Evolutionary conservation across 208 protist genomes (phyloP).

Genomic region (Kentomonas sorsogonicus): DNA sequence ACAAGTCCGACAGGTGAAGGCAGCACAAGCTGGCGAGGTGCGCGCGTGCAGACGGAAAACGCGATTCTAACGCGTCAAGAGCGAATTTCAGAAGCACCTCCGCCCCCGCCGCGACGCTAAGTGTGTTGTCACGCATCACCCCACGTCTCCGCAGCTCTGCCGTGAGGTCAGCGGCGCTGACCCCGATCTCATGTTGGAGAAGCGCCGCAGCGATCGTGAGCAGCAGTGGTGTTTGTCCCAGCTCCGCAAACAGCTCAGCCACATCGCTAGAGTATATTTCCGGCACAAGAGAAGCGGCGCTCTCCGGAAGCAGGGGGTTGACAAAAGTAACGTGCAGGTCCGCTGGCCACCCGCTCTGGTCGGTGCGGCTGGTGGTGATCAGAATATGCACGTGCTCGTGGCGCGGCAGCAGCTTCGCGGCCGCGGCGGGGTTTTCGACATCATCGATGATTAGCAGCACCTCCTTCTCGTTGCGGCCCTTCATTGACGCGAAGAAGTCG

Average conservation of each 20-base stretch:
- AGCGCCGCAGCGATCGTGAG: constrained; percentile 49
- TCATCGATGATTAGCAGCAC: constrained; percentile 83
- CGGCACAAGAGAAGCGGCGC: no score
- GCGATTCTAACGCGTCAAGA: constrained; percentile 30
- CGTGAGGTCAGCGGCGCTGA: constrained; percentile 21
- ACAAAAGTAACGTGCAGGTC: no score
- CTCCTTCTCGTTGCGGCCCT: constrained; percentile 65
- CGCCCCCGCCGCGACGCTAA: constrained; percentile 57
- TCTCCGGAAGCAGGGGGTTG: no score
- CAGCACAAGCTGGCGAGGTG: constrained; percentile 41
- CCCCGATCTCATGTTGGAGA: constrained; percentile 28
- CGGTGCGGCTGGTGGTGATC: constrained; percentile 39
- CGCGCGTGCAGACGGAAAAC: constrained; percentile 24
- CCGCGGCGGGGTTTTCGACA: constrained; percentile 24
- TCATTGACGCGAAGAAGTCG: constrained; percentile 73
- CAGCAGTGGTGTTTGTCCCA: constrained; percentile 72
- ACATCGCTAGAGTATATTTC: no score
- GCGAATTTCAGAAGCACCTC: constrained; percentile 43
- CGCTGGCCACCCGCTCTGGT: no score
- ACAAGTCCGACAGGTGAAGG: constrained; percentile 57
- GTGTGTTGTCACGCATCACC: constrained; percentile 28
- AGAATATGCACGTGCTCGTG: constrained; percentile 65
- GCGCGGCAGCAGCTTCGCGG: constrained; percentile 32
- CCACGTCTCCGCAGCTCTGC: constrained; percentile 17
- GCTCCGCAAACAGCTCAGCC: constrained; percentile 22